Base-by-base conservation (phyloP, 805 yeast genomes). In the Kazachstania martiniae region DNA sequence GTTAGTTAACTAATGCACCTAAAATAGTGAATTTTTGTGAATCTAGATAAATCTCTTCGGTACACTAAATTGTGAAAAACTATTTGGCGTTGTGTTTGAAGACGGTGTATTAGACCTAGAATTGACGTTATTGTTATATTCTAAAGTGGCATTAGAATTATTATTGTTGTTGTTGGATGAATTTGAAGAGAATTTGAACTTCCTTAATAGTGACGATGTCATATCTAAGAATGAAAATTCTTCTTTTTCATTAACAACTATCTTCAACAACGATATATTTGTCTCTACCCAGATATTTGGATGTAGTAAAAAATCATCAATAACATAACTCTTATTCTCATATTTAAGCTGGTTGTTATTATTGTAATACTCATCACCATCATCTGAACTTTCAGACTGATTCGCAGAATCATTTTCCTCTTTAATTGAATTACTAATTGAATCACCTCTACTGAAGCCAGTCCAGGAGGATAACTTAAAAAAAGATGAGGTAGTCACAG, bases 211-310 rank as follows among this genome's bases (percentile, higher is more conserved):
- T 5, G 56, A 51, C 8, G 62, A 61, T 4, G 60, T 55, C 52
- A 63, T 55, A 37, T 63, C 66, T 16, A 61, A 47, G 10, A 63
- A 47, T 5, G 73, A 68, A 17, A 49, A 52, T 35, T 59, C 65
- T 25, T 53, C 61, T 21, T 55, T 56, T n/a, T 50, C 56, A 4
- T 55, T 52, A 28, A 54, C 61, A 38, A 57, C 62, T 8, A 75
- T 59, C 25, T 59, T 61, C 51, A 79, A 77, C 29, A 77, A 59
- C 40, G 49, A 61, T 12, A 77, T 56, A 12, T 56, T 41, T 3
- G 81, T 71, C 8, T 60, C 59, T 13, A 61, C 58, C 81, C 81
- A 77, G 10, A 68, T 62, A 36, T 74, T 73, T 3, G 60, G 50
- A 32, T 56, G 51, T 8, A 62, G 43, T 4, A 61, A 27, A 3